Evolutionary conservation across 2,329 filamentous ascomycete genomes (phyloP).

Genomic region (Botrytis fragariae): DNA sequence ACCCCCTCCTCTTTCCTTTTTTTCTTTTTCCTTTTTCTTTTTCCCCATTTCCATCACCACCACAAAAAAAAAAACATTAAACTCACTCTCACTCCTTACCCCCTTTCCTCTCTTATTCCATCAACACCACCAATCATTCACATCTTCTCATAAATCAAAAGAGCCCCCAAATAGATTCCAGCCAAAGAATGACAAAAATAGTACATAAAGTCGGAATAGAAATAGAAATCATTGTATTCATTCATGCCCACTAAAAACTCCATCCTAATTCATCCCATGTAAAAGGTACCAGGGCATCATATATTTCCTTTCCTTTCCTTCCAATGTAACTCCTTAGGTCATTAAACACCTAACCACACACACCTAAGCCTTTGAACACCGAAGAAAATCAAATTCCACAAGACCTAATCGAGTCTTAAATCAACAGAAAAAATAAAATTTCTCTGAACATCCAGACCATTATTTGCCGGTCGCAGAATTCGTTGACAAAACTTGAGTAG

Average conservation of each 20-base stretch:
- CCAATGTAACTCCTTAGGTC: not conserved
- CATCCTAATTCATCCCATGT: not conserved
- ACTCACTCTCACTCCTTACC: no score
- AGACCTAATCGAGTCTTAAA: not conserved
- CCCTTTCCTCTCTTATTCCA: not conserved
- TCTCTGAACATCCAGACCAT: not conserved
- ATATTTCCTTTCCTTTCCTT: not conserved
- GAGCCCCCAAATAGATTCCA: not conserved
- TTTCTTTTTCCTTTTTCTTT: no score
- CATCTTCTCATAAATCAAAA: not conserved
- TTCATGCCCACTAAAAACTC: not conserved
- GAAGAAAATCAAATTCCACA: not conserved
- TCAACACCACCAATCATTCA: not conserved
- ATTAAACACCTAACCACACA: not conserved
- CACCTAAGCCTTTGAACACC: not conserved
- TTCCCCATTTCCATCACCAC: no score
- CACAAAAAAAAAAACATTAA: no score
- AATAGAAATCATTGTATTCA: not conserved
- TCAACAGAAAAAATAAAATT: not conserved
- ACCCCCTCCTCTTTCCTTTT: no score
- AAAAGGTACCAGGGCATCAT: not conserved
- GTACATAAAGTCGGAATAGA: not conserved
- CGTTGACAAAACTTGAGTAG: slow-evolving; percentile 44
- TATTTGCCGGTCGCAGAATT: not conserved
- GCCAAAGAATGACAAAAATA: not conserved